These are phyloP conservation scores for Proliferodiscus dingleyae DNA, from an alignment of 2,329 filamentous ascomycete species.

Conservation along the genomic window DNA sequence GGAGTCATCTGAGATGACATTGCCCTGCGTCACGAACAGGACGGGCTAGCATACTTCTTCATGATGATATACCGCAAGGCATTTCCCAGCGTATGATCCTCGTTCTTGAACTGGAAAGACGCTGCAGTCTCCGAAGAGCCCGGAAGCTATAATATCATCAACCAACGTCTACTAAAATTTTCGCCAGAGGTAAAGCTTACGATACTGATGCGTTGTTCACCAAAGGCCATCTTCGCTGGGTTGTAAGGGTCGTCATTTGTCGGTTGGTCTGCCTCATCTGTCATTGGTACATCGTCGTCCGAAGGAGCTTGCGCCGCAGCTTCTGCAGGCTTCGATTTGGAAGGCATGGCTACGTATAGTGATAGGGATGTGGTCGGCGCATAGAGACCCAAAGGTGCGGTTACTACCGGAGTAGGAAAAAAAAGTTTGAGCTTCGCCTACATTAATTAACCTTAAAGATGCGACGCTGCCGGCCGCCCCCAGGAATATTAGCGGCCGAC, in stretches of 20 bases:
- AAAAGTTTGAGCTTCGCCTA: slow-evolving; percentile 2
- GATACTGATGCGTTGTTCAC: slow-evolving; percentile 27
- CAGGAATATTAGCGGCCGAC: neutral
- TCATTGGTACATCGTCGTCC: slow-evolving; percentile 25
- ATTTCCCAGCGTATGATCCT: slow-evolving; percentile 95
- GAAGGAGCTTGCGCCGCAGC: slow-evolving; percentile 1
- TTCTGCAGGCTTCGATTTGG: slow-evolving; percentile 20
- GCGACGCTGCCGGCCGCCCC: neutral
- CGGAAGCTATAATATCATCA: slow-evolving; percentile 57
- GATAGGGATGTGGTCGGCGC: slow-evolving; percentile 4
- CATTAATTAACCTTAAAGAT: neutral
- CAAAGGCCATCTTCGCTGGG: slow-evolving; percentile 12
- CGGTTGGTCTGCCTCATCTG: slow-evolving; percentile 14
- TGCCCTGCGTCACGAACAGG: neutral
- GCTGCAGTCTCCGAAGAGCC: slow-evolving; percentile 83
- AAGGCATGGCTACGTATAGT: slow-evolving; percentile 12
- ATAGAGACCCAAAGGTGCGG: neutral
- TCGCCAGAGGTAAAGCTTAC: slow-evolving; percentile 16
- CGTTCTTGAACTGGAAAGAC: slow-evolving; percentile 89
- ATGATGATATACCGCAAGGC: slow-evolving; percentile 92
- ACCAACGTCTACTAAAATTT: neutral
- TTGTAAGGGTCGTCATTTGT: slow-evolving; percentile 11
- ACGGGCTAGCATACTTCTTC: slow-evolving; percentile 72
- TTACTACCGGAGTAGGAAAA: neutral
- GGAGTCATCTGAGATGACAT: neutral